Evolutionary conservation across 2,329 filamentous ascomycete species (phyloP).

Genomic region (Trichophyton benhamiae): DNA sequence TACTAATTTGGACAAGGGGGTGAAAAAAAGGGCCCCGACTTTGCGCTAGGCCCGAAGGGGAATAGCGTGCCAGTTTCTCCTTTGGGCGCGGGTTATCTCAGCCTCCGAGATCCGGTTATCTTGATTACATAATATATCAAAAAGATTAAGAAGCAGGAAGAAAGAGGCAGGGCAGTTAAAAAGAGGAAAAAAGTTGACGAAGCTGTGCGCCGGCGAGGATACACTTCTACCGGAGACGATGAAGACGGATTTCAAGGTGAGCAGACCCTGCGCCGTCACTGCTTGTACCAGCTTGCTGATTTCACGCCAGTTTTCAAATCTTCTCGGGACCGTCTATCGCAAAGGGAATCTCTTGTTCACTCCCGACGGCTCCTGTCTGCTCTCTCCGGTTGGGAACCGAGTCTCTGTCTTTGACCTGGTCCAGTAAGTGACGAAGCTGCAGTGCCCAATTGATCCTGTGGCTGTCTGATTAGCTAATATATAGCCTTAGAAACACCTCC

Average conservation of each 20-base stretch:
- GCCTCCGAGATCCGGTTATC: slow-evolving; percentile 6
- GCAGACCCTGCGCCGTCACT: neutral
- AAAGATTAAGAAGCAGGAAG: neutral
- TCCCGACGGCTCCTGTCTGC: slow-evolving; percentile 86
- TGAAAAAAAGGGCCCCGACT: slow-evolving; percentile 15
- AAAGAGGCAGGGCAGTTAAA: neutral
- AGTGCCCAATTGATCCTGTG: neutral
- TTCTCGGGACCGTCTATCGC: slow-evolving; percentile 95
- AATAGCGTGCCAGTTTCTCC: slow-evolving; percentile 14
- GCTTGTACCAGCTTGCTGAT: slow-evolving; percentile 16
- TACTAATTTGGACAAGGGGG: slow-evolving; percentile 16
- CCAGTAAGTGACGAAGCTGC: slow-evolving; percentile 50
- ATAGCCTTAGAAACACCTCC: slow-evolving; percentile 27
- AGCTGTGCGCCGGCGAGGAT: slow-evolving; percentile 5
- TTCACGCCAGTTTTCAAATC: slow-evolving; percentile 74
- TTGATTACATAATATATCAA: neutral
- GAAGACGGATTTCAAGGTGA: slow-evolving; percentile 98
- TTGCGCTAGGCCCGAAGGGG: slow-evolving; percentile 20
- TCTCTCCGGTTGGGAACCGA: slow-evolving; percentile 91
- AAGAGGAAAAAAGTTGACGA: neutral
- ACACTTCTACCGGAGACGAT: slow-evolving; percentile 40
- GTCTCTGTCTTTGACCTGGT: slow-evolving; percentile 94
- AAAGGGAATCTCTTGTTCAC: slow-evolving; percentile 95
- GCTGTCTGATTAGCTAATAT: neutral
- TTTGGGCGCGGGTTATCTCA: slow-evolving; percentile 19